phyloP scores from a whole-genome alignment of 2,329 filamentous ascomycete genomes.

The Microthyrium microscopicum region DNA sequence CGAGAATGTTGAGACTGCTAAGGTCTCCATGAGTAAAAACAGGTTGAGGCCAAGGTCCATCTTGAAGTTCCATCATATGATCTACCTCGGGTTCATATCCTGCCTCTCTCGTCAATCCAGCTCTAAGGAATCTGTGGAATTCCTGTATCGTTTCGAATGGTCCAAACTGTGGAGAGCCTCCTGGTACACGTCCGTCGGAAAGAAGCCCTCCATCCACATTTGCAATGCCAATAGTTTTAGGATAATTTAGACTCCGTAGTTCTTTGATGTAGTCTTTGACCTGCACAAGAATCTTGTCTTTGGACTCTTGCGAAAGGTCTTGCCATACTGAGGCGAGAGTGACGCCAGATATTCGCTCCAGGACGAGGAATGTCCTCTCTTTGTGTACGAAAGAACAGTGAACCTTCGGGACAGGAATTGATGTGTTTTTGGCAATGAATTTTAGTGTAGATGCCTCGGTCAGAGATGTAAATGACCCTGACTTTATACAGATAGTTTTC shows the following conservation, averaged over 20 bases:
- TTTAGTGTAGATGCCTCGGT: conserved; percentile 11
- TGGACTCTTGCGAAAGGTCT: too few species aligned
- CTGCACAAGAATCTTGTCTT: conserved; percentile 10
- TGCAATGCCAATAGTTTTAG: too few species aligned
- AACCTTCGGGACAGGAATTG: conserved; percentile 11
- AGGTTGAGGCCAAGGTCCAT: conserved; percentile 1
- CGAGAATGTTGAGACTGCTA: conserved; percentile 2
- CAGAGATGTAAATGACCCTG: too few species aligned
- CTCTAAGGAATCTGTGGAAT: too few species aligned
- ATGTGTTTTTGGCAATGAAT: conserved; percentile 11
- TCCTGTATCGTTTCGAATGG: too few species aligned
- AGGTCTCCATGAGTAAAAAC: conserved; percentile 5
- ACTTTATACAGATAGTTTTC: too few species aligned
- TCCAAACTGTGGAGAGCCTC: too few species aligned
- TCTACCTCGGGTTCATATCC: too few species aligned
- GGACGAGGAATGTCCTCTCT: conserved; percentile 11
- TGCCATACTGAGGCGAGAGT: conserved; percentile 10
- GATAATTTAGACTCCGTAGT: conserved; percentile 10
- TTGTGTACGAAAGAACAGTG: conserved; percentile 5
- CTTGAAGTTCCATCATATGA: too few species aligned
- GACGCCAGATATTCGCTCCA: conserved; percentile 12
- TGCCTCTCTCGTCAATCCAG: too few species aligned
- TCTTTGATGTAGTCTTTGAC: conserved; percentile 11
- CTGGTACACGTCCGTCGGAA: too few species aligned
- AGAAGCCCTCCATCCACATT: too few species aligned